These are phyloP conservation scores for Dispira simplex DNA, from an alignment of 192 early-diverging fungal genomes.

Conservation along the genomic window DNA sequence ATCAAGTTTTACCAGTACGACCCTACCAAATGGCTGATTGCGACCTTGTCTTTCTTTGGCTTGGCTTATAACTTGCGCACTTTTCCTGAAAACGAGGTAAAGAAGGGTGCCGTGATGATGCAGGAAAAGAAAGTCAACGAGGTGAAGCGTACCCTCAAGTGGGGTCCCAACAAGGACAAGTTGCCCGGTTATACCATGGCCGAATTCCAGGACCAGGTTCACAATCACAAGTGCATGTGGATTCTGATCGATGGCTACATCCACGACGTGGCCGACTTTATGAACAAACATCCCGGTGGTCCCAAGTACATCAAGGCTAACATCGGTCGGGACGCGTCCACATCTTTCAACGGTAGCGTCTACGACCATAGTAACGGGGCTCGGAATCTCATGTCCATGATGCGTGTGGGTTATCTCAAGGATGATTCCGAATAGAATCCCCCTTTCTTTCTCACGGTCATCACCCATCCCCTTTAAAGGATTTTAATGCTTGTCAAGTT, in stretches of 20 bases:
- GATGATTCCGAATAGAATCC: too few species aligned
- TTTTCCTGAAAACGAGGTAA: constrained; percentile 66
- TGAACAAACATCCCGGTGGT: constrained; percentile 83
- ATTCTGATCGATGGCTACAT: constrained; percentile 71
- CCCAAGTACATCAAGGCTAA: constrained; percentile 43
- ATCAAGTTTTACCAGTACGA: constrained; percentile 64
- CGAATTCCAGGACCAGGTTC: constrained; percentile 45
- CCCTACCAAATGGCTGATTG: constrained; percentile 77
- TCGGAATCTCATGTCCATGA: constrained; percentile 58
- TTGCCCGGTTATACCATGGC: constrained; percentile 53
- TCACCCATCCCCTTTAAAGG: too few species aligned
- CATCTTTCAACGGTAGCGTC: constrained; percentile 76
- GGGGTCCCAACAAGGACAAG: constrained; percentile 50
- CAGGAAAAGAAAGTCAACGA: constrained; percentile 54
- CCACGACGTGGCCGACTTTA: constrained; percentile 69
- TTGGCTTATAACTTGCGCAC: constrained; percentile 55
- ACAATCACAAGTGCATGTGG: constrained; percentile 51
- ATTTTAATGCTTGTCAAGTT: too few species aligned
- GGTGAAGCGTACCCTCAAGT: constrained; percentile 44
- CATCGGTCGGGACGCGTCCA: constrained; percentile 76
- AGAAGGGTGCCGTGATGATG: constrained; percentile 67
- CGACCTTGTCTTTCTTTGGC: constrained; percentile 32
- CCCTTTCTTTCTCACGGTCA: too few species aligned
- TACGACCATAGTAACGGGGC: constrained; percentile 87
- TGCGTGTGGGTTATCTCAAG: constrained; percentile 35